Percentiles rank a stretch among this genome's conserved stretches.
Evolutionary conservation across 83 land plant genomes (phyloP).

Genomic region (Thuja plicata): DNA sequence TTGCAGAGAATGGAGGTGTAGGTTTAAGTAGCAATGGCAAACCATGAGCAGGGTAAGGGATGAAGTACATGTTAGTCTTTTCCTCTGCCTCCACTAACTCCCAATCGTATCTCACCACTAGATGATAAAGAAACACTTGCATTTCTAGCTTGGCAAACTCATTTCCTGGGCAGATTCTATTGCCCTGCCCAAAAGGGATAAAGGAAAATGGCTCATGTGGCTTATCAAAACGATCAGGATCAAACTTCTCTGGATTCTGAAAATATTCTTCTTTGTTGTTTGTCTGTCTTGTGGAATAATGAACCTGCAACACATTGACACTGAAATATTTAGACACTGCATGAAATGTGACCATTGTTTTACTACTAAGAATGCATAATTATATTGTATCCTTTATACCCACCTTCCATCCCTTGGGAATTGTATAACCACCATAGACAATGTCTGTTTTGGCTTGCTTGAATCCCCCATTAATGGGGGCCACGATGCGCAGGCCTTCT

Average conservation of each 20-base stretch:
- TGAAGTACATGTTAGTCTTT: background rate
- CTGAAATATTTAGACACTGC: background rate
- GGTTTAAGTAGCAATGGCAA: conserved; percentile 11
- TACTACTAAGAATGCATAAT: background rate
- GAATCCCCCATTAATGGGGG: background rate
- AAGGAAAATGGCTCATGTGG: background rate
- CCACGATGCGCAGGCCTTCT: conserved; percentile 7
- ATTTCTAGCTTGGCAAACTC: conserved; percentile 12
- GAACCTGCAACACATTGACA: background rate
- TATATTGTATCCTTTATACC: too few relatives aligned
- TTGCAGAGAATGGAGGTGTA: too few relatives aligned
- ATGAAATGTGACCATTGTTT: background rate
- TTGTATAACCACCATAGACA: conserved; percentile 5
- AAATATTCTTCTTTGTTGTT: conserved; percentile 13
- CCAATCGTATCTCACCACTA: conserved; percentile 3
- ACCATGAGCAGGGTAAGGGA: background rate
- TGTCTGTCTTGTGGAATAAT: conserved; percentile 3
- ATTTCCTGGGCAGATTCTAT: conserved; percentile 16
- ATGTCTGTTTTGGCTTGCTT: conserved; percentile 9
- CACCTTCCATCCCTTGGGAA: conserved; percentile 23
- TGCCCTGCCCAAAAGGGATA: conserved; percentile 18
- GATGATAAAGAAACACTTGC: background rate
- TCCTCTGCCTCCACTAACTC: background rate
- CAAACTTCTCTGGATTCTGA: background rate
- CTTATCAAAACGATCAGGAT: conserved; percentile 9